phyloP scores from a whole-genome alignment of 2,329 filamentous ascomycete genomes.

The Cercospora zeae-maydis region DNA sequence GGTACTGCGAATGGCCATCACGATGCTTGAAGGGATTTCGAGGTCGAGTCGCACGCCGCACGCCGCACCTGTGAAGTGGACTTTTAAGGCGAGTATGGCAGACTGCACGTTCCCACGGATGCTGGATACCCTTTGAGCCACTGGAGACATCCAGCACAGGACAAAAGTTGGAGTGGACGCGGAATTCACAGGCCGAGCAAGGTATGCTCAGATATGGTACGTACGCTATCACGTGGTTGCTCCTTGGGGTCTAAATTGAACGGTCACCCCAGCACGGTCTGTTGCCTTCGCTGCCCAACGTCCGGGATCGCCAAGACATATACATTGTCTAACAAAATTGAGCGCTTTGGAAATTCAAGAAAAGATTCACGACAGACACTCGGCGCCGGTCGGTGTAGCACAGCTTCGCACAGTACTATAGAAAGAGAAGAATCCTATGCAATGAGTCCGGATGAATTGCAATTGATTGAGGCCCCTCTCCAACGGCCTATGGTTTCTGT shows the following conservation, averaged over 20 bases:
- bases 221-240: background rate
- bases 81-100: background rate
- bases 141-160: too few relatives aligned
- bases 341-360: background rate
- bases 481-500: background rate
- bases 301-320: background rate
- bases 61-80: background rate
- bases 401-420: background rate
- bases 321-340: background rate
- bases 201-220: background rate
- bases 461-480: background rate
- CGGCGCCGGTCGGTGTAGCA: too few relatives aligned
- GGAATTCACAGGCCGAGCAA: background rate
- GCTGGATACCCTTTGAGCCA: too few relatives aligned
- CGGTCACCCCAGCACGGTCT: background rate
- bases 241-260: background rate
- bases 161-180: background rate
- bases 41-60: background rate
- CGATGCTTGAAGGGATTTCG: background rate
- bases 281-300: background rate
- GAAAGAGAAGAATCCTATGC: background rate
- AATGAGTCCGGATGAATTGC: background rate
- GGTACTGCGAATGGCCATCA: background rate
- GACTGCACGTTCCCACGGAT: too few relatives aligned
- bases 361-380: too few relatives aligned